Percentiles rank a stretch among this genome's conserved stretches.
Conservation (phyloP, 73 alveolate species). For the Durusdinium trenchii region DNA sequence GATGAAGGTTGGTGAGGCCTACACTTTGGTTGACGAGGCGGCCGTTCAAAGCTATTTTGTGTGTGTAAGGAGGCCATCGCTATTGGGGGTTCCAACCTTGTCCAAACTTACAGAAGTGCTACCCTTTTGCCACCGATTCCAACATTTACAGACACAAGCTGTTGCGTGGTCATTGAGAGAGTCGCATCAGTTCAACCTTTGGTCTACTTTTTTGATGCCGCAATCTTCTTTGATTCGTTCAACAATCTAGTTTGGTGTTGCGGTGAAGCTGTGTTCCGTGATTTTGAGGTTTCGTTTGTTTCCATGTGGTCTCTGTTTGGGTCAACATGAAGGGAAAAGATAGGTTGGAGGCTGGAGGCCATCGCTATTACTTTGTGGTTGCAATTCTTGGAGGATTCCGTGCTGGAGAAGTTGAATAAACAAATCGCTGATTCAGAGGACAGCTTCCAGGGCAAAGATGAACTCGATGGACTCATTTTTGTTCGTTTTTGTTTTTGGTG, state of each 20-base stretch:
- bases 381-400: conserved; percentile 44
- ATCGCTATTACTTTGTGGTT: background rate
- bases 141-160: no score
- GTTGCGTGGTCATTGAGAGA: no score
- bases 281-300: no score
- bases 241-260: no score
- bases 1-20: conserved; percentile 73
- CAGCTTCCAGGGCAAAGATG: background rate
- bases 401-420: conserved; percentile 37
- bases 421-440: conserved; percentile 39
- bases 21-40: conserved; percentile 65
- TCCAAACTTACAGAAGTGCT: no score
- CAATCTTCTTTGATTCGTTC: no score
- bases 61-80: background rate
- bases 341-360: background rate
- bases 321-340: background rate
- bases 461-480: background rate
- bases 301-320: no score
- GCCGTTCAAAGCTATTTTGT: background rate
- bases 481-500: background rate
- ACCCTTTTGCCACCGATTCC: no score
- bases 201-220: no score
- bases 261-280: no score
- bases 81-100: no score
- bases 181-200: no score